Evolutionary conservation across 805 yeast species (phyloP), one percentile per base, ranked within the genome.

Genomic region (Yarrowia divulgata): DNA sequence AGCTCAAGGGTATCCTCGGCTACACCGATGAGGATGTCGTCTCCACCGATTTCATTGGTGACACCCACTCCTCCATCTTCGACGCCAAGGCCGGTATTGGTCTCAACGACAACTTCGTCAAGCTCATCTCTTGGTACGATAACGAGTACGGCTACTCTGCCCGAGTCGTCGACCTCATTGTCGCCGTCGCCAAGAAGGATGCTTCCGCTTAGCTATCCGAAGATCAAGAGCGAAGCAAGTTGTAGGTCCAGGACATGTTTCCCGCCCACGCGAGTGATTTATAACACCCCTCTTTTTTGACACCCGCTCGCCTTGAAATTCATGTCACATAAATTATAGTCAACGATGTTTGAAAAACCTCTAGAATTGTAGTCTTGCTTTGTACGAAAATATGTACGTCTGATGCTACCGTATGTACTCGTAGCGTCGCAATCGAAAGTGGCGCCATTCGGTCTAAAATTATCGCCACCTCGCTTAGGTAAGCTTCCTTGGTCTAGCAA

Each of bases 131-230:
- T 72, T 92, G 97, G 97, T 92, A 92, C 88, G 97, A 92, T 83
- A 92, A 92, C 84, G 97, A 92, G 86, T 92, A 81, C 85, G 97
- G 97, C 81, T 92, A 92, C 90, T 90, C 97, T 77, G 90, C 95
- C 84, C 92, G 97, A 87, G 97, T 92, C 75, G 97, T 92, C 75
- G 97, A 92, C 85, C 85, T 92, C 79, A 83, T 91, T 77, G 88
- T 89, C 82, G 88, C 86, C 85, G 88, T 90, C 79, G 94, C 96
- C 75, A 85, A 86, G 69, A 66, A 66, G 69, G 69, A 66, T 64
- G 67, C 67, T 48, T 66, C 69, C 37, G 62, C 60, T 54, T 66
- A 66, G 62, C 50, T 66, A 66, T 52, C 69, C 68, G 68, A 63
- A 63, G 68, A 63, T 63, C 68, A 49, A 49, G 68, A 49, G 55